phyloP scores from a whole-genome alignment of 805 yeast species.

The Yamadazyma sp. region DNA sequence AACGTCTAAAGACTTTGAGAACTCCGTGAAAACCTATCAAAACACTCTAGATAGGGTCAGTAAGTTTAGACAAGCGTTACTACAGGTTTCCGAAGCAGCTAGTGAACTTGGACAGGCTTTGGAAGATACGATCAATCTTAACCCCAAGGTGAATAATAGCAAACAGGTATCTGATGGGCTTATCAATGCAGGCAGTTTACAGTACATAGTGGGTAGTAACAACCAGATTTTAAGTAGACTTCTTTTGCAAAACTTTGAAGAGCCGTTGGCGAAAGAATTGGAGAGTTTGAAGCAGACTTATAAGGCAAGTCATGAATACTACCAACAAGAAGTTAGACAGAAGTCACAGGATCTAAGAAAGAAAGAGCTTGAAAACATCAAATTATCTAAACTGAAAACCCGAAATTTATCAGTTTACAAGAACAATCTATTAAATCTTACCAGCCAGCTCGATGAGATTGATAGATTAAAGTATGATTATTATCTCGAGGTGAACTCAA shows the following conservation, averaged over 20 bases:
- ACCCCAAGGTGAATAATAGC: constrained; percentile 28
- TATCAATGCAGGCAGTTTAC: constrained; percentile 72
- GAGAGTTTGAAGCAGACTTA: constrained; percentile 45
- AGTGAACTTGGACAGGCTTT: constrained; percentile 70
- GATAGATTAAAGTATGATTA: constrained; percentile 75
- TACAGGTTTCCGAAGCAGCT: constrained; percentile 55
- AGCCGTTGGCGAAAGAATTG: constrained; percentile 49
- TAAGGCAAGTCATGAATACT: constrained; percentile 48
- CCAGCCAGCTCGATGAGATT: constrained; percentile 75
- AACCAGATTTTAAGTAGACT: constrained; percentile 65
- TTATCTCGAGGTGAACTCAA: constrained; percentile 59
- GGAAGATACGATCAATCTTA: constrained; percentile 41
- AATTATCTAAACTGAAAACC: constrained; percentile 56
- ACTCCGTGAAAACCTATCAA: constrained; percentile 49
- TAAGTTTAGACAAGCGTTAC: constrained; percentile 47
- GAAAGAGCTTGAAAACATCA: constrained; percentile 61
- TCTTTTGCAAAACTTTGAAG: constrained; percentile 53
- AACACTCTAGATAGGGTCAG: constrained; percentile 48
- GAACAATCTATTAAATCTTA: constrained; percentile 62
- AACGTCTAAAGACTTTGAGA: constrained; percentile 57
- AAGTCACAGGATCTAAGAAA: constrained; percentile 53
- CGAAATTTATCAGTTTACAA: constrained; percentile 70
- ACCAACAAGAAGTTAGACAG: constrained; percentile 52
- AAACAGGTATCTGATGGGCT: constrained; percentile 54
- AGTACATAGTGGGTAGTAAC: constrained; percentile 73